phyloP scores from a whole-genome alignment of 352 stramenopile species.

The Pythium dissimile region DNA sequence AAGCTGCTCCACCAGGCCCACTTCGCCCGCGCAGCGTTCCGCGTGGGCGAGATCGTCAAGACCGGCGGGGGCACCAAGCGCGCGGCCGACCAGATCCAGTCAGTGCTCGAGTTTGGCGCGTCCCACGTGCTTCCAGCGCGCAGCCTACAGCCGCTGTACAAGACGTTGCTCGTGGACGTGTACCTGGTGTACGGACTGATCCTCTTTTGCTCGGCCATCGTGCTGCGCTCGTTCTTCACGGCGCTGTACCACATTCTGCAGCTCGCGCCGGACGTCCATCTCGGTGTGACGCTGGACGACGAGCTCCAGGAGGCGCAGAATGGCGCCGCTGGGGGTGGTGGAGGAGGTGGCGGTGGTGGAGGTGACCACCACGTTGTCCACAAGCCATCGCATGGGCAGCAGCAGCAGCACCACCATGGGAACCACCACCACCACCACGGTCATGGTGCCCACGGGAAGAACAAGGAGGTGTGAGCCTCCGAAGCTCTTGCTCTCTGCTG shows the following conservation, averaged over 20 bases:
- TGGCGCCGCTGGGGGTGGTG: background rate
- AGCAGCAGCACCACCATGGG: slow-evolving; percentile 4
- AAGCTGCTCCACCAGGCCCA: slow-evolving; percentile 34
- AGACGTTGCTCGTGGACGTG: slow-evolving; percentile 83
- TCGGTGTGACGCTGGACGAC: slow-evolving; percentile 23
- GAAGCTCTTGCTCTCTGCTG: too few relatives aligned
- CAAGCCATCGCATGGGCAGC: slow-evolving; percentile 5
- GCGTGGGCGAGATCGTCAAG: slow-evolving; percentile 56
- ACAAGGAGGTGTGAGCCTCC: slow-evolving; percentile 16
- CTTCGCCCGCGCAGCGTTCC: slow-evolving; percentile 37
- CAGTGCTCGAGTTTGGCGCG: slow-evolving; percentile 51
- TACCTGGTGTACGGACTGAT: slow-evolving; percentile 84
- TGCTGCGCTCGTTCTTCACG: slow-evolving; percentile 74
- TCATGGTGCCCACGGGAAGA: slow-evolving; percentile 11
- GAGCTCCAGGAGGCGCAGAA: slow-evolving; percentile 3
- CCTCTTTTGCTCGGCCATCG: slow-evolving; percentile 78
- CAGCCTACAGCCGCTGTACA: slow-evolving; percentile 72
- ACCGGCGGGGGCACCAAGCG: slow-evolving; percentile 48
- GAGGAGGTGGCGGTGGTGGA: too few relatives aligned
- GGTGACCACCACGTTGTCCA: slow-evolving; percentile 15
- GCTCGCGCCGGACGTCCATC: slow-evolving; percentile 23
- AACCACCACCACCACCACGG: slow-evolving; percentile 11
- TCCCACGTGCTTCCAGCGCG: slow-evolving; percentile 45
- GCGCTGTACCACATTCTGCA: slow-evolving; percentile 68
- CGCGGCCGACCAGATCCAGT: slow-evolving; percentile 53